Base-by-base conservation (phyloP, 805 yeast species). In the Cyberlindnera mycetangii region DNA sequence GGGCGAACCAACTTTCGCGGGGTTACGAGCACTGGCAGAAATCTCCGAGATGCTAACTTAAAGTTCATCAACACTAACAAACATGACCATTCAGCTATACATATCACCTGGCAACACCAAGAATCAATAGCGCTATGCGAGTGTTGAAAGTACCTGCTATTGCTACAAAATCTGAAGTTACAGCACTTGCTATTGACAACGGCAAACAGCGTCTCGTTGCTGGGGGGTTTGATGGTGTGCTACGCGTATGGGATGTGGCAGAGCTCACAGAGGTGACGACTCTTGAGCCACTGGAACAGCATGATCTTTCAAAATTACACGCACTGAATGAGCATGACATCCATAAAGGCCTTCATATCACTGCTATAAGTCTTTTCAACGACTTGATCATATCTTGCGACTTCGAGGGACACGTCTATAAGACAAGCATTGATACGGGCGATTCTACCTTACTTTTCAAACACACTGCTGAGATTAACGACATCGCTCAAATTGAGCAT, bases 81-180 rank as follows among this genome's bases (percentile, higher is more conserved):
- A 25, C 28, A 25, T 25, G n/a, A 25, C 7, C 28, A 25, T 10
- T 7, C 10, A 7, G 7, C 7, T 10, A 10, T 11, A 25, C 14
- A 5, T n/a, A 25, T n/a, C 28, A 25, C 10, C 28, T 25, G 5
- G 10, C 10, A 7, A 22, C 25, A 22, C 7, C 25, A 7, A 7
- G 25, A 7, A 33, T 10, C 11, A 18, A 10, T 19, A 38, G 11
- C 19, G 18, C 21, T 19, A 39, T 42, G 51, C 37, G 50, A 21
- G 46, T 58, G 16, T 44, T 58, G 43, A 54, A 53, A 35, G 45
- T 58, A 2, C 62, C 62, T 12, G 36, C 20, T 9, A 21, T 10
- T n/a, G 32, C 22, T 18, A 17, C 20, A 27, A 17, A 19, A 2
- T 30, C 47, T 1, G 14, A 35, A 0, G 50, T 48, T 17, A 42